A percentile compares a stretch with the other conserved stretches of the same genome.
Conservation (phyloP, 768 basidiomycete species). For the Chalciporus chontae region DNA sequence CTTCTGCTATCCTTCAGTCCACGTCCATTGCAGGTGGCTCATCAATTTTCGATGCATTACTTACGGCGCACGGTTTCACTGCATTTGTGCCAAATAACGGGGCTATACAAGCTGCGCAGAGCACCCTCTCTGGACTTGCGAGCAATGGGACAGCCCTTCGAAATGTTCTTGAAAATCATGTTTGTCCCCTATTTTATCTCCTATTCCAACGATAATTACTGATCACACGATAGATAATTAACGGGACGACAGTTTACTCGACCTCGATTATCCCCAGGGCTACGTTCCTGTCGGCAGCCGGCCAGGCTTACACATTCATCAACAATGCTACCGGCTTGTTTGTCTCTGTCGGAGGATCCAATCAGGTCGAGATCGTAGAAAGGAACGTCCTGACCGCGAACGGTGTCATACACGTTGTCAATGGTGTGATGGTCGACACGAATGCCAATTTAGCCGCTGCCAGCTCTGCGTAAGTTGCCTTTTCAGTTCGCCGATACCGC, state of each 20-base stretch:
- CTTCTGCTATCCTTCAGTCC: constrained; percentile 14
- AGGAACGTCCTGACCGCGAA: constrained; percentile 61
- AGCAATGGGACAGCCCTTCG: constrained; percentile 46
- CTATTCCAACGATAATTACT: background rate
- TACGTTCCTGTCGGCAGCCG: constrained; percentile 52
- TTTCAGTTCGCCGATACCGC: background rate
- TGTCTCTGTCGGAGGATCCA: constrained; percentile 43
- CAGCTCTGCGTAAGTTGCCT: constrained; percentile 48
- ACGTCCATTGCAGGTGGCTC: constrained; percentile 24
- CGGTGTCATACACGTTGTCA: constrained; percentile 66
- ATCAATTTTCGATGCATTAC: constrained; percentile 28
- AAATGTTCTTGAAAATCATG: constrained; percentile 57
- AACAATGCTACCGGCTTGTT: constrained; percentile 57
- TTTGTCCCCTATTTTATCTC: constrained; percentile 26
- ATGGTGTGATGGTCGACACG: constrained; percentile 49
- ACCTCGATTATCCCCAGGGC: constrained; percentile 36
- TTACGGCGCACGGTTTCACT: constrained; percentile 51
- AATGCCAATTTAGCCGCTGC: constrained; percentile 42
- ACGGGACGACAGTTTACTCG: constrained; percentile 67
- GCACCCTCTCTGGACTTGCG: constrained; percentile 30
- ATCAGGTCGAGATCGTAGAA: constrained; percentile 51
- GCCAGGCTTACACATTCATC: constrained; percentile 48
- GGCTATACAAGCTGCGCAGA: constrained; percentile 40
- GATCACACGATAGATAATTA: constrained; percentile 46
- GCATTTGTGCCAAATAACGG: constrained; percentile 61